Evolutionary conservation across 257 asterid species (phyloP).

Genomic region (Ajuga chamaepitys): DNA sequence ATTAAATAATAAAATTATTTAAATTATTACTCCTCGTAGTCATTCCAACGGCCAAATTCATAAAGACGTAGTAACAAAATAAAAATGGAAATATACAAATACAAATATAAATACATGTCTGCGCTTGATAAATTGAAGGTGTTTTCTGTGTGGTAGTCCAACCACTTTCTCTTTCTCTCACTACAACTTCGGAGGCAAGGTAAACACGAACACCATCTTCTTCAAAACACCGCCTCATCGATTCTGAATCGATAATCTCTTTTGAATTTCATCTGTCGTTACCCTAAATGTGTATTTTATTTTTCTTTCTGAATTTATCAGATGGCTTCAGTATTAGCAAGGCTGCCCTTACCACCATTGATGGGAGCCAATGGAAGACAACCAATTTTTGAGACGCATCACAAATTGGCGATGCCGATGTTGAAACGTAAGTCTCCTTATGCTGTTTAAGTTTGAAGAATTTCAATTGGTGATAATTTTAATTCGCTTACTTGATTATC

Average conservation of each 20-base stretch:
- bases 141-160: constrained; percentile 11
- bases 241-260: neutral
- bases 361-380: constrained; percentile 32
- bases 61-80: neutral
- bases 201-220: neutral
- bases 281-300: neutral
- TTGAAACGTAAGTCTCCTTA: constrained; percentile 28
- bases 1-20: no score
- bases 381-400: constrained; percentile 30
- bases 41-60: no score
- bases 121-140: neutral
- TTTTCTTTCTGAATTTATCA: constrained; percentile 3
- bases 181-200: constrained; percentile 8
- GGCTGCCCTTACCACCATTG: constrained; percentile 45
- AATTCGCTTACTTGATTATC: neutral
- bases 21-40: no score
- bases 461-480: neutral
- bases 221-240: neutral
- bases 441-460: neutral
- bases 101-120: neutral
- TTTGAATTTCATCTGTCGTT: neutral
- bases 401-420: constrained; percentile 26
- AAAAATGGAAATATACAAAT: neutral
- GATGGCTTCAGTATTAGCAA: constrained; percentile 59
- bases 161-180: neutral